Evolutionary conservation across 78 protist genomes (phyloP).

Genomic region (Dictyostelium brefeldianum): DNA sequence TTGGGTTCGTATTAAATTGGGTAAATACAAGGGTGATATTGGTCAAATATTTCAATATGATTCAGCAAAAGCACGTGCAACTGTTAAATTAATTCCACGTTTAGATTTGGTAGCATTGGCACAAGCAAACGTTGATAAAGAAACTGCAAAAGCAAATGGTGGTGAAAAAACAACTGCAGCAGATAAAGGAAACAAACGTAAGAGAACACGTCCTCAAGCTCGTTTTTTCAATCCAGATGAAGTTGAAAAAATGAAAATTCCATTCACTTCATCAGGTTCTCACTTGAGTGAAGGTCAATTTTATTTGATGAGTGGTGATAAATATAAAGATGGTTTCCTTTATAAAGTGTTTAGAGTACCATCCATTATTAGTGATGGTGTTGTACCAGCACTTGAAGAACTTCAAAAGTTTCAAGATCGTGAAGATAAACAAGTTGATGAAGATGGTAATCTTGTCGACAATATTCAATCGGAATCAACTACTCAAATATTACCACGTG

Average conservation of each 20-base stretch:
- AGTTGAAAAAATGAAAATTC: conserved; percentile 10
- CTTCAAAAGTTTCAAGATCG: conserved; percentile 68
- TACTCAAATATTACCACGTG: conserved; percentile 23
- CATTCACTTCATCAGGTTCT: not conserved
- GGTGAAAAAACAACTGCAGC: not conserved
- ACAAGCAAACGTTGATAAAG: conserved; percentile 8
- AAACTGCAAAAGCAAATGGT: not conserved
- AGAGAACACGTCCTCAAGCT: conserved; percentile 62
- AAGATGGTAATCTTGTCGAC: not conserved
- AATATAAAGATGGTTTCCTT: conserved; percentile 78
- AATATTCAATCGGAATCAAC: not conserved
- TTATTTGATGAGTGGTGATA: conserved; percentile 40
- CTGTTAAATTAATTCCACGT: conserved; percentile 76
- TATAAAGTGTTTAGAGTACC: conserved; percentile 32
- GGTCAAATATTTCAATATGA: conserved; percentile 57
- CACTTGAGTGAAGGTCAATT: not conserved
- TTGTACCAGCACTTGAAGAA: conserved; percentile 74
- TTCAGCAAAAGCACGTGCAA: conserved; percentile 25
- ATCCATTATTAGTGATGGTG: conserved; percentile 47
- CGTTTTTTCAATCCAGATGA: conserved; percentile 68
- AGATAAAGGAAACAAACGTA: not conserved
- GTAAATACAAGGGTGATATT: conserved; percentile 74
- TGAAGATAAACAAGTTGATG: not conserved
- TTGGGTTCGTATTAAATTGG: conserved; percentile 72
- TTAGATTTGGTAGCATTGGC: conserved; percentile 33